Evolutionary conservation across 2,329 filamentous ascomycete species (phyloP).

Genomic region (Stachybotrys chlorohalonatus): DNA sequence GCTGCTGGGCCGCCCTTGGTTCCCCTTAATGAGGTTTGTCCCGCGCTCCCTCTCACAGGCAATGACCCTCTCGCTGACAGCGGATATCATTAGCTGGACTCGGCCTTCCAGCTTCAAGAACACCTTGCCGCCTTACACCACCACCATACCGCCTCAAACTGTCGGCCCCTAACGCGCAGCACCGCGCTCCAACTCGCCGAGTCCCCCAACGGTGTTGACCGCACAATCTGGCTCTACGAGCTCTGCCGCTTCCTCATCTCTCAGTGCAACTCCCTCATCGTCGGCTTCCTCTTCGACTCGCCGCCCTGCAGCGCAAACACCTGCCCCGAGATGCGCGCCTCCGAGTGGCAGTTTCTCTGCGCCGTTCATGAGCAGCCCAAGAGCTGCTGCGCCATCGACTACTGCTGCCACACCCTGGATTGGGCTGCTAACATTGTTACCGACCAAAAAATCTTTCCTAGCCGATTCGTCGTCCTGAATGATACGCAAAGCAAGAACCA

Average conservation of each 20-base stretch:
- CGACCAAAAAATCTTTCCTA: conserved; percentile 91
- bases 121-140: conserved; percentile 90
- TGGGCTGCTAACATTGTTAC: conserved; percentile 95
- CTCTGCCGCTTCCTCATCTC: conserved; percentile 92
- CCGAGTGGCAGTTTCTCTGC: conserved; percentile 98
- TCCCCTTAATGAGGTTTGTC: conserved; percentile 68
- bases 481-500: conserved; percentile 51
- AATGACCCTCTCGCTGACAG: background rate
- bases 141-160: conserved; percentile 60
- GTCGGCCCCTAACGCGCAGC: conserved; percentile 63
- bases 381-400: conserved; percentile 95
- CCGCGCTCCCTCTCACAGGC: background rate
- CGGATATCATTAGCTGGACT: conserved; percentile 63
- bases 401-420: conserved; percentile 96
- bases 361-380: conserved; percentile 96
- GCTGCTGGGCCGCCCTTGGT: conserved; percentile 82
- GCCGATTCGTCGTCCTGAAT: conserved; percentile 54
- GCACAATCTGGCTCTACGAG: conserved; percentile 93
- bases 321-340: conserved; percentile 96
- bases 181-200: conserved; percentile 69
- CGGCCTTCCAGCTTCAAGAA: conserved; percentile 93
- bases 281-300: conserved; percentile 84
- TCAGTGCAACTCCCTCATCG: conserved; percentile 85
- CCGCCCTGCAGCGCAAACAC: conserved; percentile 83
- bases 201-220: conserved; percentile 73